Conservation (phyloP, 805 yeast species). For the Saccharomyces kudriavzevii region DNA sequence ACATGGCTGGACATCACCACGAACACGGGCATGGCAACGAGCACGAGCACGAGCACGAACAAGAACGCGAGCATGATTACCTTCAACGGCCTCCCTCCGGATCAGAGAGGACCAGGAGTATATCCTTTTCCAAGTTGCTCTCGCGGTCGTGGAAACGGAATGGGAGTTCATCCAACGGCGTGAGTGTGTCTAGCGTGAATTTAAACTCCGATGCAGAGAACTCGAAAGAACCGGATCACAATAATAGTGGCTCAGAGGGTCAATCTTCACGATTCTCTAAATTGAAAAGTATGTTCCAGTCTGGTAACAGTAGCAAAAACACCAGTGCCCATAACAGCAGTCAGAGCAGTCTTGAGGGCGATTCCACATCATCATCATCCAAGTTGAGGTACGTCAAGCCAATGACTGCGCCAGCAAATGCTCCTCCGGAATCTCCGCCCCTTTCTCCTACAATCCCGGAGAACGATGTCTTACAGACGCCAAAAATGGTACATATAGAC, state of each 20-base stretch:
- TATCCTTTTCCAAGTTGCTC: constrained; percentile 20
- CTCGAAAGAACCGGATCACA: not conserved
- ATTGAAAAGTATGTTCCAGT: constrained; percentile 17
- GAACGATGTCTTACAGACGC: not conserved
- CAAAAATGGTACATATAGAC: not conserved
- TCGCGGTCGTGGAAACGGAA: constrained; percentile 9
- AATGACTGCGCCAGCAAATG: constrained; percentile 2
- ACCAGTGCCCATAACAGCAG: not conserved
- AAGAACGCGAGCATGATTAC: constrained; percentile 1
- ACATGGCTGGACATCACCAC: not conserved
- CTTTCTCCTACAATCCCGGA: not conserved
- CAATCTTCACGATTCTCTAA: constrained; percentile 16
- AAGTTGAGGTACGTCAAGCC: not conserved
- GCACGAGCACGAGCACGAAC: not conserved
- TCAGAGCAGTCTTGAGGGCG: not conserved
- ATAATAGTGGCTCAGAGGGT: constrained; percentile 2
- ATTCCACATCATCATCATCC: not conserved
- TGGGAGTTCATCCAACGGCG: not conserved
- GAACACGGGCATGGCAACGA: not conserved
- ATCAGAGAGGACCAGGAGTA: constrained; percentile 18
- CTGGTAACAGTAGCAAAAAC: constrained; percentile 6
- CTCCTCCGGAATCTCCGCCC: constrained; percentile 2
- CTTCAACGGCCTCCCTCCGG: constrained; percentile 7
- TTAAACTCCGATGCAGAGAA: not conserved
- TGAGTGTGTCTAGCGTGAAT: not conserved